These are phyloP conservation scores for Citrullus mucosospermus DNA, from an alignment of 306 rosid species.

Conservation along the genomic window DNA sequence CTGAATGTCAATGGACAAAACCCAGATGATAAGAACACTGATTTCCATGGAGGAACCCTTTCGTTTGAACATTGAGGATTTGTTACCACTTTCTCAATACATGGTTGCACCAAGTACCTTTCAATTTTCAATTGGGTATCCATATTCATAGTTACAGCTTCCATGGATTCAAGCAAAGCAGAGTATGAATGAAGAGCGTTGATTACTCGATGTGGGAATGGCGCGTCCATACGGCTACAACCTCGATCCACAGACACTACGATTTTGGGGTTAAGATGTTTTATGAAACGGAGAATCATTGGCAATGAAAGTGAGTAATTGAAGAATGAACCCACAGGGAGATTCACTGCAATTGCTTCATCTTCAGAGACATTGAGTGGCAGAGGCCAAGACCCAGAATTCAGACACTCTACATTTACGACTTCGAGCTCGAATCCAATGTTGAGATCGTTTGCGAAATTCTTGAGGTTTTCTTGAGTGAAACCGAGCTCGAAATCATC, in stretches of 20 bases:
- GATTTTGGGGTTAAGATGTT: conserved; percentile 62
- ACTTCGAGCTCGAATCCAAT: conserved; percentile 59
- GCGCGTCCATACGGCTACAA: conserved; percentile 44
- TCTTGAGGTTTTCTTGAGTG: conserved; percentile 58
- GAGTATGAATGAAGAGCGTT: conserved; percentile 42
- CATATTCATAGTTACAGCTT: conserved; percentile 47
- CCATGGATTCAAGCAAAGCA: conserved; percentile 58
- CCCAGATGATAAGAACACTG: conserved; percentile 49
- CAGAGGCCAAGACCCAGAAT: conserved; percentile 52
- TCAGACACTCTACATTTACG: conserved; percentile 40
- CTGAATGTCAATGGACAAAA: conserved; percentile 66
- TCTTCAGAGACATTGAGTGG: conserved; percentile 28
- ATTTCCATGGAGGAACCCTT: conserved; percentile 45
- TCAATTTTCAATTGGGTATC: conserved; percentile 68
- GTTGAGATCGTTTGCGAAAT: conserved; percentile 58
- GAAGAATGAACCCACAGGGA: conserved; percentile 46
- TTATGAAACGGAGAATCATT: conserved; percentile 50
- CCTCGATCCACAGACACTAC: conserved; percentile 61
- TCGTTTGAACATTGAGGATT: conserved; percentile 33
- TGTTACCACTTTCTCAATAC: conserved; percentile 49
- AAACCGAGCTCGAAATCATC: conserved; percentile 67
- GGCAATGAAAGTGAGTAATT: conserved; percentile 32
- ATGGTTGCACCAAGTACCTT: conserved; percentile 57
- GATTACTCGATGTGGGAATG: conserved; percentile 50
- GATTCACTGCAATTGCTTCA: conserved; percentile 63